Conservation (phyloP, 129 eudicot species). For the Tagetes patula region DNA sequence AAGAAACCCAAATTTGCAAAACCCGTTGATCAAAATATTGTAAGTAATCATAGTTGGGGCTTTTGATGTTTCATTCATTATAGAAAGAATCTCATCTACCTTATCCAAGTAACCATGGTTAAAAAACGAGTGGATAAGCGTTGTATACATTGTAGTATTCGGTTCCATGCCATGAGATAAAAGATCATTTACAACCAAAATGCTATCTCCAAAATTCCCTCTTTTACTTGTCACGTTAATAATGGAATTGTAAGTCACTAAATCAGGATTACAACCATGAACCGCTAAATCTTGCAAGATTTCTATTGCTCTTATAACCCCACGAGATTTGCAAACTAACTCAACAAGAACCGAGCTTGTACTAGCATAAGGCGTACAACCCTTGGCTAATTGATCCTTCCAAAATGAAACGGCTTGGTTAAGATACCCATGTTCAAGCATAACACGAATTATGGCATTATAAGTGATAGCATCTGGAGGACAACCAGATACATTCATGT, state of each 20-base stretch:
- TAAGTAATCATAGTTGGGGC: conserved; percentile 57
- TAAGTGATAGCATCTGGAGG: conserved; percentile 79
- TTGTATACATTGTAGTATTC: conserved; percentile 64
- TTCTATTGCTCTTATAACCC: conserved; percentile 58
- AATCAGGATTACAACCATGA: conserved; percentile 74
- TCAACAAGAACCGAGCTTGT: conserved; percentile 64
- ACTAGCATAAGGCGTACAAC: conserved; percentile 67
- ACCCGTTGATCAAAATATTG: conserved; percentile 70
- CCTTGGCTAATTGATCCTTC: conserved; percentile 74
- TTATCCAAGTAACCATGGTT: conserved; percentile 52
- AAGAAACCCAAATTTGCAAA: conserved; percentile 57
- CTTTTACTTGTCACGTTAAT: conserved; percentile 51
- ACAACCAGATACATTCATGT: conserved; percentile 76
- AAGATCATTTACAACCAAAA: conserved; percentile 46
- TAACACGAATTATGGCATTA: conserved; percentile 59
- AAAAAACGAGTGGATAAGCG: conserved; percentile 61
- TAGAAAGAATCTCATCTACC: conserved; percentile 50
- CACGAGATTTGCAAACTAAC: conserved; percentile 60
- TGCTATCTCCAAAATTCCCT: conserved; percentile 51
- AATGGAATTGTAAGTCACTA: conserved; percentile 61
- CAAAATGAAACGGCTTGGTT: conserved; percentile 64
- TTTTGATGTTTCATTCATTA: conserved; percentile 57
- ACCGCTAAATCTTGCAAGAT: conserved; percentile 59
- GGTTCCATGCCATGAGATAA: conserved; percentile 69
- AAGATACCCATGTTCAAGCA: conserved; percentile 51